These are phyloP conservation scores for Verbascum thapsus DNA, from an alignment of 257 asterid species.

Conservation along the genomic window DNA sequence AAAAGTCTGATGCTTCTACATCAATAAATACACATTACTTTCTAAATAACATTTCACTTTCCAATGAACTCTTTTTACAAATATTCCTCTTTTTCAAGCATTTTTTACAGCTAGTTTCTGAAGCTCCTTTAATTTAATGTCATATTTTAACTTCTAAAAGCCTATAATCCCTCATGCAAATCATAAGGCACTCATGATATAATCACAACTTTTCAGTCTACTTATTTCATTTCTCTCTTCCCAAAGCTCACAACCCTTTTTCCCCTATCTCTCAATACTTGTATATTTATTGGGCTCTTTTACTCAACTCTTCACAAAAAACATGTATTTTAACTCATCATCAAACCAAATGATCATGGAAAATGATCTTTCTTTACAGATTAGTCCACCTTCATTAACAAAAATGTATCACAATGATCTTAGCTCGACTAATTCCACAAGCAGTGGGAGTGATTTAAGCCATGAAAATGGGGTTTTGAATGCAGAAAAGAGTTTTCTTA, in stretches of 20 bases:
- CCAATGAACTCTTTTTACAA: too few relatives aligned
- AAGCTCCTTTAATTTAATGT: constrained; percentile 28
- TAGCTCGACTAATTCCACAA: constrained; percentile 61
- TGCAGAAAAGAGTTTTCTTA: constrained; percentile 27
- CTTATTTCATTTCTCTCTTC: constrained; percentile 26
- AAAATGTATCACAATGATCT: too few relatives aligned
- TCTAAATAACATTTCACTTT: constrained; percentile 31
- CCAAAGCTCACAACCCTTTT: too few relatives aligned
- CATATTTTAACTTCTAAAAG: constrained; percentile 23
- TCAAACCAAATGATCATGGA: constrained; percentile 42
- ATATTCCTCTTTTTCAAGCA: constrained; percentile 32
- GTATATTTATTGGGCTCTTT: too few relatives aligned
- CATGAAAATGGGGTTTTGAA: constrained; percentile 44
- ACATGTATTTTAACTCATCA: constrained; percentile 39
- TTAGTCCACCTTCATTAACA: constrained; percentile 52
- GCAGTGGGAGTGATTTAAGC: constrained; percentile 77
- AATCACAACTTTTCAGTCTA: constrained; percentile 31
- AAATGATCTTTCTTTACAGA: constrained; percentile 72
- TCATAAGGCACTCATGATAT: constrained; percentile 61
- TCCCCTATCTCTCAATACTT: too few relatives aligned
- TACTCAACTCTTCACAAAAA: neutral
- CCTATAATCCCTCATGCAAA: constrained; percentile 59
- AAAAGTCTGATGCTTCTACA: constrained; percentile 27
- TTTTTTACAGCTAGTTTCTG: constrained; percentile 33
- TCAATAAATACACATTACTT: constrained; percentile 35